A percentile compares a stretch with the other conserved stretches of the same genome.
These are phyloP conservation scores for Aciculoconidium aculeatum DNA, from an alignment of 805 yeast species.

Conservation along the genomic window DNA sequence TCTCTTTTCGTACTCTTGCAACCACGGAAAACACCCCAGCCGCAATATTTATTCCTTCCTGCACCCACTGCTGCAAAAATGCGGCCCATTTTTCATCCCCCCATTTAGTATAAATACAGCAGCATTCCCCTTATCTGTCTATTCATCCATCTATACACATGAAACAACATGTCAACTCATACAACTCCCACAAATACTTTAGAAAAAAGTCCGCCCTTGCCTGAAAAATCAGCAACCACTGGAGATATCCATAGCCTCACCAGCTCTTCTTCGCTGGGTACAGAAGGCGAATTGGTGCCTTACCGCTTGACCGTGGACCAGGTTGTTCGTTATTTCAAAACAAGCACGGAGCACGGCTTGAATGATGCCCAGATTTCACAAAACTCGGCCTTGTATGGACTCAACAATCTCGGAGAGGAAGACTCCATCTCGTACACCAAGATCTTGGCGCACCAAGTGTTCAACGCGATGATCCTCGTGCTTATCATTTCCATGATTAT, in stretches of 20 bases:
- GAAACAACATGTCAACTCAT: slow-evolving; percentile 4
- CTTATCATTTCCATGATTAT: slow-evolving; percentile 63
- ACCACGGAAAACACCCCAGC: too few species aligned
- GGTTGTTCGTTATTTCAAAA: slow-evolving; percentile 32
- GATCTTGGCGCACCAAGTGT: slow-evolving; percentile 60
- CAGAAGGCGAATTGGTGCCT: not conserved
- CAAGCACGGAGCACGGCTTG: slow-evolving; percentile 44
- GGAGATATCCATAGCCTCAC: not conserved
- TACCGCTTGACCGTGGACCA: slow-evolving; percentile 29
- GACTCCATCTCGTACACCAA: slow-evolving; percentile 45
- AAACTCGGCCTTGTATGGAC: slow-evolving; percentile 37
- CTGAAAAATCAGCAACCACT: too few species aligned
- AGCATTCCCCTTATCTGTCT: too few species aligned
- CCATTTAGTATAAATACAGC: slow-evolving; percentile 3
- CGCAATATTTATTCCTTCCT: too few species aligned
- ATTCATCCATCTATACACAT: too few species aligned
- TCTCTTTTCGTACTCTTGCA: too few species aligned
- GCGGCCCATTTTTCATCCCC: too few species aligned
- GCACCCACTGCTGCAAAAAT: too few species aligned
- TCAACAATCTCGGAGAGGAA: slow-evolving; percentile 57
- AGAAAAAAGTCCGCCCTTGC: slow-evolving; percentile 2
- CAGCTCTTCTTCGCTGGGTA: not conserved
- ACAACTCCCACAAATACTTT: slow-evolving; percentile 3
- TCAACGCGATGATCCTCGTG: slow-evolving; percentile 76
- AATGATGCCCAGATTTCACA: slow-evolving; percentile 13